Percentiles rank a stretch among this genome's conserved stretches.
Conservation (phyloP, 1,139 yeast species). For the Spathaspora sp. region DNA sequence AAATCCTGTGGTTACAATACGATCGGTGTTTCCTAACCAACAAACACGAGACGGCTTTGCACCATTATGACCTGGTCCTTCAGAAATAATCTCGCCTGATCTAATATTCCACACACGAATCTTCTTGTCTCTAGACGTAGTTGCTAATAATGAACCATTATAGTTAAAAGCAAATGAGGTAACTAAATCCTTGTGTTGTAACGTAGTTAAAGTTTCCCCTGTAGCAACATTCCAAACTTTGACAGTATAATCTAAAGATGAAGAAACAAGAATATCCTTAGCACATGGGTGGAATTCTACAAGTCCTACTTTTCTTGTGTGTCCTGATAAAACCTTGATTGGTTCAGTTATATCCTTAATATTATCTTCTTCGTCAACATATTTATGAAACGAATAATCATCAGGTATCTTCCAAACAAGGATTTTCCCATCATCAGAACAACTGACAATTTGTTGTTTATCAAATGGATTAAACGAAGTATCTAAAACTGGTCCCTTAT, state of each 20-base stretch:
- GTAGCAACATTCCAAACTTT: slow-evolving; percentile 86
- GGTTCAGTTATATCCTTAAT: slow-evolving; percentile 71
- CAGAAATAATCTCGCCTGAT: slow-evolving; percentile 67
- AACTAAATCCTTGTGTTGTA: slow-evolving; percentile 85
- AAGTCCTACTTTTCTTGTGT: slow-evolving; percentile 92
- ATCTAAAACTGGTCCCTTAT: slow-evolving; percentile 91
- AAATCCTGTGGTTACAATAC: slow-evolving; percentile 94
- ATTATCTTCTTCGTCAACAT: slow-evolving; percentile 59
- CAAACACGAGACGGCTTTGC: slow-evolving; percentile 85
- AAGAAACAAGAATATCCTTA: slow-evolving; percentile 78
- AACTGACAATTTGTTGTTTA: slow-evolving; percentile 71
- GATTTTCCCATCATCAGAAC: slow-evolving; percentile 90
- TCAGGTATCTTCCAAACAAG: slow-evolving; percentile 86
- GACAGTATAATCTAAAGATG: slow-evolving; percentile 86
- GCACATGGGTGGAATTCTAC: slow-evolving; percentile 89
- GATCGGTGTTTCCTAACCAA: slow-evolving; percentile 86
- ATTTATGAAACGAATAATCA: slow-evolving; percentile 67
- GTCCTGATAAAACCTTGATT: slow-evolving; percentile 71
- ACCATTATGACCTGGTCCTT: slow-evolving; percentile 89
- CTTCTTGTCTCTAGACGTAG: slow-evolving; percentile 90
- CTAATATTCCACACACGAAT: slow-evolving; percentile 91
- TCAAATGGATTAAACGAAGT: slow-evolving; percentile 94
- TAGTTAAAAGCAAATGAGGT: slow-evolving; percentile 89
- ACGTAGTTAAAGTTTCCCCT: slow-evolving; percentile 68
- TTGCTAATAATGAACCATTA: slow-evolving; percentile 82